Base-by-base conservation (phyloP, 2,329 filamentous ascomycete species). In the Didymella arachidicola region DNA sequence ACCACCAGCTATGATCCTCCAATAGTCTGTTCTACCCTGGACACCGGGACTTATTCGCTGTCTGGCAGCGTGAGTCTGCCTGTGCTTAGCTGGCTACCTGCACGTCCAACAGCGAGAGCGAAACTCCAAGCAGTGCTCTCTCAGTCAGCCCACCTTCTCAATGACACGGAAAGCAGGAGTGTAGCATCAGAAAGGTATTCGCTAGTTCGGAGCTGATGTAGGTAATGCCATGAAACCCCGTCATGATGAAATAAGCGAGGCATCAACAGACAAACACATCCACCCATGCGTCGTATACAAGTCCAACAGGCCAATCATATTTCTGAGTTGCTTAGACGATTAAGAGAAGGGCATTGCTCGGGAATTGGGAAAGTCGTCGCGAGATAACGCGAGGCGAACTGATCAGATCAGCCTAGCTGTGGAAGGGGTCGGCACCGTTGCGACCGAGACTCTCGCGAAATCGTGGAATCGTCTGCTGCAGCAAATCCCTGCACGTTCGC, bases 361-460 rank as follows among this genome's bases (percentile, higher is more conserved):
- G 11, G 34, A 1, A 22, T 18, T 18, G 26, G 26, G 53, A 14
- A 57, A 19, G 18, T 51, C 42, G 26, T 51, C 10, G 18, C 47
- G 41, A 51, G 41, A 51, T 46, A 39, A 39, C 26, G 16, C 34
- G 12, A 45, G 18, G 19, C 22, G 10, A 19, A 38, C 22, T 25
- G 30, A 45, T 2, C n/a, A 41, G 19, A 43, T 34, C 38, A 22
- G 47, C 42, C 26, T 32, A 50, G 41, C 38, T 27, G 39, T 51
- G 42, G 48, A 36, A 43, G 48, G n/a, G 12, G 5, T 43, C 25
- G 29, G 48, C 18, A 30, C 29, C 38, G 36, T 30, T 32, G 19
- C n/a, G 43, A 48, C 43, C 34, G 36, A 48, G 36, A 12, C 47
- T 19, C 27, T 10, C 4, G 39, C 22, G 19, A 47, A 22, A 52